Base-by-base conservation (phyloP, 805 yeast species). In the Wickerhamiella hasegawae region DNA sequence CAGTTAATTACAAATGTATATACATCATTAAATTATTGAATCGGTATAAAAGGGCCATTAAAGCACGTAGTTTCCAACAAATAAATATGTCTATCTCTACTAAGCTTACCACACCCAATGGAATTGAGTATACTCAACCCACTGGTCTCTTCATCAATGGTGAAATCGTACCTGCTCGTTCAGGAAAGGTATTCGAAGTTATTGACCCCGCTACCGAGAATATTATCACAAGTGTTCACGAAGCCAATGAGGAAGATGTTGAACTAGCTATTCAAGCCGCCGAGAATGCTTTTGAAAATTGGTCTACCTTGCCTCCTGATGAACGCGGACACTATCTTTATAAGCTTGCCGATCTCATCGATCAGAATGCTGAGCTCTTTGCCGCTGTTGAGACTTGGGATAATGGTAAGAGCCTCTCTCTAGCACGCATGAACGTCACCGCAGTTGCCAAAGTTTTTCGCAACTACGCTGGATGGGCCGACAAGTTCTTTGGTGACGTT, bases 391-490 rank as follows among this genome's bases (percentile, higher is more conserved):
- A 85, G 61, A 66, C 94, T 17, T 62, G 77, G 52, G 94, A 85
- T 58, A 81, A 83, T 53, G 96, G 96, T 59, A 85, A 84, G 63
- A 75, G 93, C 27, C 58, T 59, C 33, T 52, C 58, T 32, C 69
- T 74, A 54, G 71, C 92, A 18, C 61, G 69, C 45, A 83, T 81
- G 41, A 95, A 84, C 54, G 76, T 85, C 39, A 73, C 65, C 27
- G 67, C 78, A 43, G 71, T 76, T 34, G 68, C 76, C 31, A 67
- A 67, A 45, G 78, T 76, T 55, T 60, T 82, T 56, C 73, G 87
- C 61, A 76, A 84, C 45, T 76, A 81, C 57, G 94, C 85, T 39
- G 95, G 95, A 44, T 81, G 73, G 73, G 82, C 93, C 50, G 95
- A 83, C 62, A 84, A 85, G 65, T 61, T 80, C 45, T 69, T 66